Base-by-base conservation (phyloP, 768 basidiomycete species). In the Rhizopogon sp. region DNA sequence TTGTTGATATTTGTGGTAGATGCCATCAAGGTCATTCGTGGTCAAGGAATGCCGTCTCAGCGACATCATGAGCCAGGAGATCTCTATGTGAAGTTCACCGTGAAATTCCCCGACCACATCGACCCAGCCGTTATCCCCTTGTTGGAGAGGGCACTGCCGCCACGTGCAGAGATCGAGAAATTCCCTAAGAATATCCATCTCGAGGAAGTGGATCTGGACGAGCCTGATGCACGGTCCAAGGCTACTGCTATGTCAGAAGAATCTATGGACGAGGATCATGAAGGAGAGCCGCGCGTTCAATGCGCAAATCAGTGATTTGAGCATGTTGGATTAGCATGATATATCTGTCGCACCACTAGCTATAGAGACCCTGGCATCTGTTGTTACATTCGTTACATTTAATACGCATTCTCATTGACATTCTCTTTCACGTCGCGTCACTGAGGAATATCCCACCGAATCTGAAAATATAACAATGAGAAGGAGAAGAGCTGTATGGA, bases 21-120 rank as follows among this genome's bases (percentile, higher is more conserved):
- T 57, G 87, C 89, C 43, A 66, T 94, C 65, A 98, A 97, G 74
- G 87, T 95, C 60, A 88, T 99, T 62, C 82, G 82, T 47, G 91
- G 90, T 5, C 95, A 98, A 74, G 97, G 97, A 58, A 99, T 99
- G 97, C 97, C 96, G 11, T 98, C 97, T 50, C 90, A 90, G 70
- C 86, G 97, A 57, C 96, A 98, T 73, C 97, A 98, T 74, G 94
- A 99, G 67, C 82, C 86, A 40, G 97, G 97, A 39, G 93, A 98
- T 72, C 81, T 99, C 57, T 93, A 83, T 68, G 80, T 99, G 71
- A 89, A 86, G 66, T 74, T 98, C 62, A 78, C 79, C 58, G 90
- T 99, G 66, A 83, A 79, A 56, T 99, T 98, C 84, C 97, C 97
- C 39, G 90, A 93, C 31, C 66, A 72, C 53, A 81, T 99, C 69